Base-by-base conservation (phyloP, 208 protist species). In the Trypanosoma lewisi region DNA sequence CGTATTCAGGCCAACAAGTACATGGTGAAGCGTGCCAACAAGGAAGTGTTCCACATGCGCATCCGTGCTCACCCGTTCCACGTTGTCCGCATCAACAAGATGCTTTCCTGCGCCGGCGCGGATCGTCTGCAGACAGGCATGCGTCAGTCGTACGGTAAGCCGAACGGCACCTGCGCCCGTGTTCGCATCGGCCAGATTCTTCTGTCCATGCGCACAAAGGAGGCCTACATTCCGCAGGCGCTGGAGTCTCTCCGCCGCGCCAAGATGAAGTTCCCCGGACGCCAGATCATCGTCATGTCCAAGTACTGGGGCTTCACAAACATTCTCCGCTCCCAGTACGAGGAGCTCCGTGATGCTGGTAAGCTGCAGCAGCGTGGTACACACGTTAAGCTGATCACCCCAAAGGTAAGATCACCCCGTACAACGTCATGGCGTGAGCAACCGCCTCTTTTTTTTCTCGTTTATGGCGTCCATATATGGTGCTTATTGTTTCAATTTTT, bases 41-140 rank as follows among this genome's bases (percentile, higher is more conserved):
- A 99, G 89, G 98, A 99, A 44, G 63, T 66, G 47, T 99, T 99
- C 95, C 98, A 99, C 94, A 84, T 99, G 74, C 92, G 98, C 70
- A 95, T 99, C 57, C 96, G 98, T 70, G 94, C 97, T 67, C 98
- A 99, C 85, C 98, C 98, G 52, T 99, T 95, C 94, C 98, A 99
- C 83, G 97, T 99, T 60, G 67, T 99, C 44, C 94, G 98, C 73
- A 99, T 99, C 86, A 99, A 99, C 87, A 99, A 99, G 89, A 99
- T 99, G 98, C 94, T 99, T 75, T 98, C 97, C 48, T 99, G 98
- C 80, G 98, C 98, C 62, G 99, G 98, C 77, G 99, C 99, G 45
- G 99, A 99, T 99, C 82, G 98, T 76, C 97, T 99, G 54, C 98
- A 99, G 83, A 98, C 95, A 37, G 98, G 98, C 83, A 99, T 99